Conservation (phyloP, 371 early-diverging fungal genomes). For the Syncephalastrum racemosum region DNA sequence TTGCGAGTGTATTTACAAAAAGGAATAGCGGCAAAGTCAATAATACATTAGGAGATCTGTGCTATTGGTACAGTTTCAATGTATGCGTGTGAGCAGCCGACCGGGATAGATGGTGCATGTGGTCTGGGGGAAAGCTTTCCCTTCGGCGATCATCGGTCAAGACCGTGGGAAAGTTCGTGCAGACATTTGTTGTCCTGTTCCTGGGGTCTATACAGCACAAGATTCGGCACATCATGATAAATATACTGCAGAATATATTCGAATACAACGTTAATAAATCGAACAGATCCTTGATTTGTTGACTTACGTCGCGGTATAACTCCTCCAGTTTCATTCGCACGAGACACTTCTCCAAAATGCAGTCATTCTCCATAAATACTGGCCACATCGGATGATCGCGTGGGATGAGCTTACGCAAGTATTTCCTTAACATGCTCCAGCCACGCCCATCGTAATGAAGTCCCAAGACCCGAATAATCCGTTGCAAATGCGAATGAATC, state of each 20-base stretch:
- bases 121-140: no score
- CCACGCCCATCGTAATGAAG: slow-evolving; percentile 66
- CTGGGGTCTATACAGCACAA: slow-evolving; percentile 53
- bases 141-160: no score
- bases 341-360: slow-evolving; percentile 62
- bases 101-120: no score
- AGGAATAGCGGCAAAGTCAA: no score
- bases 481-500: slow-evolving; percentile 67
- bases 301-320: slow-evolving; percentile 66
- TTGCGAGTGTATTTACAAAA: no score
- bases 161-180: no score
- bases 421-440: slow-evolving; percentile 60
- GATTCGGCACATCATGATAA: slow-evolving; percentile 63
- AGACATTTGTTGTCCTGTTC: background rate
- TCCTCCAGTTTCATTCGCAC: slow-evolving; percentile 71
- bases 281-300: background rate
- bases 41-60: no score
- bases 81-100: no score
- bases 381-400: slow-evolving; percentile 45
- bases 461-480: slow-evolving; percentile 65
- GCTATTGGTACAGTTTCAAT: no score
- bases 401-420: slow-evolving; percentile 48
- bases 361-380: slow-evolving; percentile 44
- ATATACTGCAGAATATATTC: slow-evolving; percentile 41
- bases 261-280: background rate